These are phyloP conservation scores for Solanum hybrid DNA, from an alignment of 305 asterid species.

Conservation along the genomic window DNA sequence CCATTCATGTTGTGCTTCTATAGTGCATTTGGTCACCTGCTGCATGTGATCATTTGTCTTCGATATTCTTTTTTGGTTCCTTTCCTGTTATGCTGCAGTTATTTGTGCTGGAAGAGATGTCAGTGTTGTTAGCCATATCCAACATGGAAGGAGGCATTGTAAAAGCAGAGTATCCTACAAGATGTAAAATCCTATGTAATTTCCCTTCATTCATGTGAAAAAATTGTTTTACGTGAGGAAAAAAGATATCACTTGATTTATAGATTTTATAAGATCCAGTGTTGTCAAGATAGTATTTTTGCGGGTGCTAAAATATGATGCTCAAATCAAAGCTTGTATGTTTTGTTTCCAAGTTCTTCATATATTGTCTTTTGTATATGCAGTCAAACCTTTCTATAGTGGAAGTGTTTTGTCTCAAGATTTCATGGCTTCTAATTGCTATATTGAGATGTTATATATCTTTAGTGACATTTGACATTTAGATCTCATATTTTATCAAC, in stretches of 20 bases:
- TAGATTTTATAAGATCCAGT: not conserved
- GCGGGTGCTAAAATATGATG: not conserved
- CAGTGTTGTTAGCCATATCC: not conserved
- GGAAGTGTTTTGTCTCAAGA: not conserved
- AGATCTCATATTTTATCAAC: not conserved
- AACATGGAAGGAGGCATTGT: not conserved
- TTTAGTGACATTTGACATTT: not conserved
- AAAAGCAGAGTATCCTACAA: not conserved
- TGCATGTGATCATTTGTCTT: slow-evolving; percentile 25
- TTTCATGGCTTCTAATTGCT: not conserved
- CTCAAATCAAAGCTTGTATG: not conserved
- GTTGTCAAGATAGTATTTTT: not conserved
- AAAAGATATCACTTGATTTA: not conserved
- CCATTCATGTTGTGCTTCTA: slow-evolving; percentile 27
- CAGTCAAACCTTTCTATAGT: not conserved
- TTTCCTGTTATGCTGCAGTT: slow-evolving; percentile 18
- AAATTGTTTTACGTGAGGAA: not conserved
- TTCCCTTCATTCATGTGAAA: not conserved
- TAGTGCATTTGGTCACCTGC: slow-evolving; percentile 20
- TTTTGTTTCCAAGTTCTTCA: not conserved
- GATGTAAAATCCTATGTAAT: slow-evolving; percentile 2
- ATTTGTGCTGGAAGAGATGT: slow-evolving; percentile 22
- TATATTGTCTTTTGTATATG: not conserved
- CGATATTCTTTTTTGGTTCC: slow-evolving; percentile 10
- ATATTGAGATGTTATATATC: not conserved